These are phyloP conservation scores for Suhomyces pyralidae DNA, from an alignment of 805 yeast species.

Conservation along the genomic window DNA sequence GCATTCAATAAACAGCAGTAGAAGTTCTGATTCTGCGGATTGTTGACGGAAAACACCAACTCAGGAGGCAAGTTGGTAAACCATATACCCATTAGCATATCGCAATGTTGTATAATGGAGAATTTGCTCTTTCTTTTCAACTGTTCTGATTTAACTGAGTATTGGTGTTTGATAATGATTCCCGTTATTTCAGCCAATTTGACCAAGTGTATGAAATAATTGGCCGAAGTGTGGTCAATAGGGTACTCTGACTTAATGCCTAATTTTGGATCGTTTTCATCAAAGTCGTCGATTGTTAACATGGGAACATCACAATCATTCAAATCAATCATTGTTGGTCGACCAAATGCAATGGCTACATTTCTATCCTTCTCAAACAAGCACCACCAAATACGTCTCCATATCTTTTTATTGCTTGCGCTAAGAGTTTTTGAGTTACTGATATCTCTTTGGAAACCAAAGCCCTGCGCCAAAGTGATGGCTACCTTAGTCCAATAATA, in stretches of 20 bases:
- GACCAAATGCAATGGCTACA: slow-evolving; percentile 69
- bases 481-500: slow-evolving; percentile 72
- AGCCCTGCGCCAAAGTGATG: slow-evolving; percentile 66
- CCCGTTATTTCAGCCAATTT: slow-evolving; percentile 71
- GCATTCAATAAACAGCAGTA: slow-evolving; percentile 59
- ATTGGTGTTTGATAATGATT: slow-evolving; percentile 64
- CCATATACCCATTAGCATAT: slow-evolving; percentile 76
- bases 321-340: slow-evolving; percentile 65
- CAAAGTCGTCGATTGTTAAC: slow-evolving; percentile 63
- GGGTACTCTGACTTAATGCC: slow-evolving; percentile 41
- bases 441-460: slow-evolving; percentile 68
- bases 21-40: slow-evolving; percentile 51
- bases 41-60: slow-evolving; percentile 59
- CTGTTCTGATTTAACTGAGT: slow-evolving; percentile 64
- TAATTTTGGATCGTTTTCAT: slow-evolving; percentile 45
- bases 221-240: slow-evolving; percentile 47
- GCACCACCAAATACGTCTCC: slow-evolving; percentile 77
- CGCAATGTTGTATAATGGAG: slow-evolving; percentile 60
- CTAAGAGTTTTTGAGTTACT: slow-evolving; percentile 39
- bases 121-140: slow-evolving; percentile 43
- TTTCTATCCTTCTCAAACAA: slow-evolving; percentile 67
- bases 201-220: slow-evolving; percentile 59
- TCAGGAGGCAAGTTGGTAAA: slow-evolving; percentile 62
- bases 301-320: slow-evolving; percentile 77
- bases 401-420: slow-evolving; percentile 42